Conservation (phyloP, 139 green algal genomes). For the Micractinium sp. region DNA sequence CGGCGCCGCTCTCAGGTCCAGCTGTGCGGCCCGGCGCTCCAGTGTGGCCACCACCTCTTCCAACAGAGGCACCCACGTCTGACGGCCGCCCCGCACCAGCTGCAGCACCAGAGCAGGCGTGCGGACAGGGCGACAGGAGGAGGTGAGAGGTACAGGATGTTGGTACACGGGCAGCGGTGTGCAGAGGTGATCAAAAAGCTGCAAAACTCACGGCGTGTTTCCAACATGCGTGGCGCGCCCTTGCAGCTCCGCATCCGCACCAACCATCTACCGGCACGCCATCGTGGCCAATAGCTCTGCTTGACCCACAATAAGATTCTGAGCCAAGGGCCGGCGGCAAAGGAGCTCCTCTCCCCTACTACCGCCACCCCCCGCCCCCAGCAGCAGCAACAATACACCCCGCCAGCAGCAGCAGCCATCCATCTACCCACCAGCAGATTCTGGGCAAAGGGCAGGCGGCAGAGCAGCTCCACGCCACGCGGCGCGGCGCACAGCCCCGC, state of each 20-base stretch:
- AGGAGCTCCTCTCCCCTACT: background rate
- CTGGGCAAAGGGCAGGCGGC: slow-evolving; percentile 38
- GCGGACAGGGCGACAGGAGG: background rate
- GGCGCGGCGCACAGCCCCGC: slow-evolving; percentile 8
- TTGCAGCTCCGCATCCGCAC: no score
- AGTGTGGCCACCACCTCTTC: slow-evolving; percentile 42
- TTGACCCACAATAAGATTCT: no score
- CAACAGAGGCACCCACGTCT: slow-evolving; percentile 33
- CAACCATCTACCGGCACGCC: no score
- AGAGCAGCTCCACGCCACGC: slow-evolving; percentile 30
- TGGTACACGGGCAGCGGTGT: background rate
- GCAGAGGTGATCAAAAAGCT: no score
- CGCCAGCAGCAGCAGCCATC: background rate
- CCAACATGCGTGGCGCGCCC: no score
- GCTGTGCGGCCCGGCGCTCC: slow-evolving; percentile 24
- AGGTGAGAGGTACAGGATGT: background rate
- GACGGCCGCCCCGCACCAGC: background rate
- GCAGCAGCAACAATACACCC: background rate
- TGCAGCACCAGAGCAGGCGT: background rate
- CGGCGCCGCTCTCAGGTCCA: slow-evolving; percentile 21
- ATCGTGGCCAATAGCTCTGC: background rate
- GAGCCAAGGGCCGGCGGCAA: no score
- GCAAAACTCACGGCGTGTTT: no score
- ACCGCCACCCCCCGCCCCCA: background rate
- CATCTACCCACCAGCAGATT: slow-evolving; percentile 12